A percentile compares a stretch with the other conserved stretches of the same genome.
Conservation (phyloP, 2,329 filamentous ascomycete genomes). For the Colletotrichum nymphaeae region DNA sequence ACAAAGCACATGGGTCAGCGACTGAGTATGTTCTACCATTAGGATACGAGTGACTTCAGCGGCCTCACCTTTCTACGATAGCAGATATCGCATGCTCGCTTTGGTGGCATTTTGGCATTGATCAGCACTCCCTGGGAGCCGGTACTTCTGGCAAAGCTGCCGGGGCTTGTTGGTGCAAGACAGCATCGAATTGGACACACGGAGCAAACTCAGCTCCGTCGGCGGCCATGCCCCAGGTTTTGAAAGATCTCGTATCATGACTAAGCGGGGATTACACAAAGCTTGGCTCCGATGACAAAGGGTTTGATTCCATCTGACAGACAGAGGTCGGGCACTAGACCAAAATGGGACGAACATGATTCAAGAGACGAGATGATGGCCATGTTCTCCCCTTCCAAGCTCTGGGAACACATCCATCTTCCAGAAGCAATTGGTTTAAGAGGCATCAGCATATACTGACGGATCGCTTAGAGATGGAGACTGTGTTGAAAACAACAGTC, state of each 20-base stretch:
- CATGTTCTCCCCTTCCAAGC: background rate
- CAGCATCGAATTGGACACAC: background rate
- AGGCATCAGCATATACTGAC: background rate
- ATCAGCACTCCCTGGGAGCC: background rate
- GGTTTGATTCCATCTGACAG: accelerated
- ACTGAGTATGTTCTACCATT: too few species aligned
- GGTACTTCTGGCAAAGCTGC: background rate
- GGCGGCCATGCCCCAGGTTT: background rate
- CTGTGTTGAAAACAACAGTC: too few species aligned
- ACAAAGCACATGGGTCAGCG: background rate
- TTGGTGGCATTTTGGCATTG: constrained; percentile 10
- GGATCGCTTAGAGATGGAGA: too few species aligned
- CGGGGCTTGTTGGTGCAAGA: background rate
- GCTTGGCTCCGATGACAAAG: constrained; percentile 1
- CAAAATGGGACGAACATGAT: background rate
- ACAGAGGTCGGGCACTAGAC: background rate
- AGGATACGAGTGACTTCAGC: accelerated
- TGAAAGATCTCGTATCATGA: accelerated
- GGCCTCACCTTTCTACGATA: constrained; percentile 12
- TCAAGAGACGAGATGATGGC: background rate
- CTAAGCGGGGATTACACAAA: background rate
- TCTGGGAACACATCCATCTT: background rate
- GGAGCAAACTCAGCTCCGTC: background rate
- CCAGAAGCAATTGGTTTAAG: background rate
- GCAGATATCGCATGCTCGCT: constrained; percentile 22